phyloP scores from a whole-genome alignment of 2,329 filamentous ascomycete species.

The Talaromyces sp. region DNA sequence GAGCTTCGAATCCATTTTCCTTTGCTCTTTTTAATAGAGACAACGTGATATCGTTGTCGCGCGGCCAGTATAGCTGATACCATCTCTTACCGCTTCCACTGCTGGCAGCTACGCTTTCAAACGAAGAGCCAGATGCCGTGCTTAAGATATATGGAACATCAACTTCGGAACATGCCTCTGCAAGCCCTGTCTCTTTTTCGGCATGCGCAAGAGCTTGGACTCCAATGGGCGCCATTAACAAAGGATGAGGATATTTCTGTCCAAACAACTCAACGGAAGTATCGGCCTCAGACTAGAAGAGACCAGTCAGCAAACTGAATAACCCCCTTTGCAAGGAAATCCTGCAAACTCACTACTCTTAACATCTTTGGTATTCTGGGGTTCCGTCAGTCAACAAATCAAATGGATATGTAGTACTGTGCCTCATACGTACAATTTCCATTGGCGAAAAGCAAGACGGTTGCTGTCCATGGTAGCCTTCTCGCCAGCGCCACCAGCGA shows the following conservation, averaged over 20 bases:
- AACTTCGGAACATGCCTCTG: slow-evolving; percentile 5
- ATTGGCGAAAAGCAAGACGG: slow-evolving; percentile 51
- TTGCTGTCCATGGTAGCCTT: slow-evolving; percentile 58
- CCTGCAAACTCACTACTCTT: slow-evolving; percentile 18
- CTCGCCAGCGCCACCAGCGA: slow-evolving; percentile 59
- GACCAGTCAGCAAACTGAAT: not conserved
- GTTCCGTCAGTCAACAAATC: slow-evolving; percentile 21
- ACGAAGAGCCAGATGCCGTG: slow-evolving; percentile 7
- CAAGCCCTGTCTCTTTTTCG: slow-evolving; percentile 9
- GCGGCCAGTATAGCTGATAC: slow-evolving; percentile 12
- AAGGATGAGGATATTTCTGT: slow-evolving; percentile 9
- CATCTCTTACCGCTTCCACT: slow-evolving; percentile 8
- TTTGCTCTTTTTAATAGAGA: slow-evolving; percentile 10
- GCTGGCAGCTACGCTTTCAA: slow-evolving; percentile 9
- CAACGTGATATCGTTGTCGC: slow-evolving; percentile 9
- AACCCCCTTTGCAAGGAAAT: not conserved
- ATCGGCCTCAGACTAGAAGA: slow-evolving; percentile 16
- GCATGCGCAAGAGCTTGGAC: slow-evolving; percentile 9
- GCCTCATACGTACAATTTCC: slow-evolving; percentile 33
- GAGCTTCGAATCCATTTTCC: slow-evolving; percentile 12
- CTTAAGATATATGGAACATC: slow-evolving; percentile 11
- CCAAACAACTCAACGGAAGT: slow-evolving; percentile 12
- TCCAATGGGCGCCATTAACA: slow-evolving; percentile 11
- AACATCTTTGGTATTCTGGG: slow-evolving; percentile 52
- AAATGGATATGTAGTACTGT: not conserved